Conservation (phyloP, 2,329 filamentous ascomycete species). For the Colletotrichum sansevieriae region DNA sequence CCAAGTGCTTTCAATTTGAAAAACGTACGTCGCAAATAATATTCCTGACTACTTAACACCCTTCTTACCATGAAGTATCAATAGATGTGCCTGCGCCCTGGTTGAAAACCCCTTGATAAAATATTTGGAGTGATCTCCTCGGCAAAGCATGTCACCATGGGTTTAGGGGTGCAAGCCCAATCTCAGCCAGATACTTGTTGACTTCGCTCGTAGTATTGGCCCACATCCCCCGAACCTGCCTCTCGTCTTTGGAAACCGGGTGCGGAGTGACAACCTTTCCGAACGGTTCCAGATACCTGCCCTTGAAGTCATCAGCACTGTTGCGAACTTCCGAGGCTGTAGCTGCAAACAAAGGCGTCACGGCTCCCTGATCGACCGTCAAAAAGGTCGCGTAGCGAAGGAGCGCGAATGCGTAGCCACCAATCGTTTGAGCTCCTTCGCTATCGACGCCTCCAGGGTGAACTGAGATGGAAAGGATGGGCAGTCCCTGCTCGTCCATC, state of each 20-base stretch:
- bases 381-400: constrained; percentile 24
- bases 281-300: constrained; percentile 43
- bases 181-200: constrained; percentile 29
- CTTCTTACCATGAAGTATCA: too few relatives aligned
- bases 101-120: too few relatives aligned
- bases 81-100: too few relatives aligned
- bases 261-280: constrained; percentile 38
- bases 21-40: too few relatives aligned
- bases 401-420: constrained; percentile 22
- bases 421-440: constrained; percentile 19
- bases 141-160: background rate
- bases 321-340: constrained; percentile 40
- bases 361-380: constrained; percentile 42
- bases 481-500: constrained; percentile 38
- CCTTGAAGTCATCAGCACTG: constrained; percentile 37
- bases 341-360: constrained; percentile 42
- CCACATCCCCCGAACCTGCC: constrained; percentile 42
- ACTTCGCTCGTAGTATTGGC: constrained; percentile 39
- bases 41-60: fast-evolving
- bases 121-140: too few relatives aligned
- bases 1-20: too few relatives aligned
- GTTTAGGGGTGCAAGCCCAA: constrained; percentile 18
- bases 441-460: constrained; percentile 43
- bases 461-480: constrained; percentile 42
- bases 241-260: constrained; percentile 31